These are phyloP conservation scores for Porosira glacialis DNA, from an alignment of 352 stramenopile genomes.

Conservation along the genomic window DNA sequence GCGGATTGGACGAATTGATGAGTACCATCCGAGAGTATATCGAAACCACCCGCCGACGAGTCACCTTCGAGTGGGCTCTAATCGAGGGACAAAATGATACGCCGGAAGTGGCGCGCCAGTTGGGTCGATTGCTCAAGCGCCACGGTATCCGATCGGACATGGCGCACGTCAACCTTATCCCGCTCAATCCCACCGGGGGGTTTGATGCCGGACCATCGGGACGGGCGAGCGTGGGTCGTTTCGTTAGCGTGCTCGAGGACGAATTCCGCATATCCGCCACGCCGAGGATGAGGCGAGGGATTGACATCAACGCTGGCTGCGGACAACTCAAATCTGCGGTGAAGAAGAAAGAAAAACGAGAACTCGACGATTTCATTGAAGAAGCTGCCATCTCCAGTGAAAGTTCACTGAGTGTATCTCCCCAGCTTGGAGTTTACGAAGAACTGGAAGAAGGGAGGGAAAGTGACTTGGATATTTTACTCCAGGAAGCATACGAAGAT, in stretches of 20 bases:
- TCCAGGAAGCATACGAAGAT: no score
- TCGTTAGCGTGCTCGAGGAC: conserved; percentile 70
- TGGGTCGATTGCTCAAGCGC: conserved; percentile 76
- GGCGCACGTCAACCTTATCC: conserved; percentile 86
- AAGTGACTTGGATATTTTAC: no score
- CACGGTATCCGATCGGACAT: conserved; percentile 74
- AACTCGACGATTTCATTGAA: conserved; percentile 21
- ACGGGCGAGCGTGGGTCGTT: conserved; percentile 65
- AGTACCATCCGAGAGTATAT: conserved; percentile 72
- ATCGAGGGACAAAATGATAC: conserved; percentile 84
- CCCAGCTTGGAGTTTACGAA: conserved; percentile 57
- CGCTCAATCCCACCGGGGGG: conserved; percentile 83
- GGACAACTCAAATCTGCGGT: conserved; percentile 83
- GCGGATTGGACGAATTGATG: conserved; percentile 82
- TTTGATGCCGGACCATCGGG: conserved; percentile 66
- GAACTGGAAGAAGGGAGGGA: no score
- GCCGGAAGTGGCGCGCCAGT: conserved; percentile 66
- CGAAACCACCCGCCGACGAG: conserved; percentile 57
- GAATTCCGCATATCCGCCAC: conserved; percentile 79
- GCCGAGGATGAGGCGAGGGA: conserved; percentile 81
- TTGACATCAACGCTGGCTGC: conserved; percentile 87
- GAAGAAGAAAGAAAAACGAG: conserved; percentile 68
- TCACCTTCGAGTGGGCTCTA: conserved; percentile 87
- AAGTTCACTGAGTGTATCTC: conserved; percentile 14
- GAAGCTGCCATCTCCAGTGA: conserved; percentile 4